phyloP scores from a whole-genome alignment of 2,329 filamentous ascomycete genomes.

The Aureobasidium sp. region DNA sequence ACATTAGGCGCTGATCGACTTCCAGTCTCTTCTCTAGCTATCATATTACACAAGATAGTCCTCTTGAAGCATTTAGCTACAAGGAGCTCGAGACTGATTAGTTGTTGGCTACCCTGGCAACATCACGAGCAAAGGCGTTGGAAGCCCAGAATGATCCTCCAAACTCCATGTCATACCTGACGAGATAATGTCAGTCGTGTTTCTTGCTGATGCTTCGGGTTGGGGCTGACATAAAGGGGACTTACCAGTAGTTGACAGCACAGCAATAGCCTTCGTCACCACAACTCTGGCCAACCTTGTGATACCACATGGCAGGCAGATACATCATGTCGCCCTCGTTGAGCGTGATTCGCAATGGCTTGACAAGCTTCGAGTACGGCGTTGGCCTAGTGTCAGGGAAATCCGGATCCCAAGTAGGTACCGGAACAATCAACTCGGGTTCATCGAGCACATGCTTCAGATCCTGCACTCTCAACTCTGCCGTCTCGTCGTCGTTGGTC shows the following conservation, averaged over 20 bases:
- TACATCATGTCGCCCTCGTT: conserved; percentile 74
- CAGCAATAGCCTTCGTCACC: conserved; percentile 64
- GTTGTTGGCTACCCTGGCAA: background rate
- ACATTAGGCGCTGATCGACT: background rate
- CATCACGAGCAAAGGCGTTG: conserved; percentile 42
- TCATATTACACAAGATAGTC: background rate
- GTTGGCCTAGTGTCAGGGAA: conserved; percentile 44
- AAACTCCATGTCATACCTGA: conserved; percentile 78
- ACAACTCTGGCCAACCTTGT: conserved; percentile 70
- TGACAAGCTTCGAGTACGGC: conserved; percentile 52
- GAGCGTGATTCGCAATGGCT: conserved; percentile 60
- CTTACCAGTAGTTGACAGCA: conserved; percentile 73
- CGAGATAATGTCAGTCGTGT: background rate
- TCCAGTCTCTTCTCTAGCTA: background rate
- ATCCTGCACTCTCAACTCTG: conserved; percentile 17
- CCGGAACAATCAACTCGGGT: conserved; percentile 49
- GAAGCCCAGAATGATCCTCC: conserved; percentile 60
- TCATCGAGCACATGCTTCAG: conserved; percentile 29
- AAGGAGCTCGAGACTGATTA: background rate
- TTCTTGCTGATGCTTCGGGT: background rate
- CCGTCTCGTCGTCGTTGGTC: conserved; percentile 17
- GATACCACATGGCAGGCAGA: conserved; percentile 76
- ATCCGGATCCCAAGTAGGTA: conserved; percentile 71
- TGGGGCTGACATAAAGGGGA: too few relatives aligned
- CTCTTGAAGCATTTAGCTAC: too few relatives aligned